phyloP scores from a whole-genome alignment of 192 early-diverging fungal genomes.

The Powellomyces hirtus region DNA sequence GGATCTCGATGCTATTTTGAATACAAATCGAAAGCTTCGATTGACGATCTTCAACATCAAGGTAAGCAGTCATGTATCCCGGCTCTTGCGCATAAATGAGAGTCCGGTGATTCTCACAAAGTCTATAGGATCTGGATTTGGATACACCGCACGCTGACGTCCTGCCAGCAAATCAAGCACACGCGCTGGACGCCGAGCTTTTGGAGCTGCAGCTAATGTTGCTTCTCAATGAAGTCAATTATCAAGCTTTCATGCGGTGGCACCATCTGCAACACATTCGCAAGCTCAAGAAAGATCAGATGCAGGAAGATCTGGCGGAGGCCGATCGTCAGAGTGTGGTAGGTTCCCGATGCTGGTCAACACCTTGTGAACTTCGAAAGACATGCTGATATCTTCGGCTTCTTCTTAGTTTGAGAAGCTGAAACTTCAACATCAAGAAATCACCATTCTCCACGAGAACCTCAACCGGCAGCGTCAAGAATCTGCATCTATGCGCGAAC shows the following conservation, averaged over 20 bases:
- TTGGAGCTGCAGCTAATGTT: slow-evolving; percentile 27
- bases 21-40: slow-evolving; percentile 15
- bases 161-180: neutral
- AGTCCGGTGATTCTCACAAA: too few relatives aligned
- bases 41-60: slow-evolving; percentile 4
- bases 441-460: slow-evolving; percentile 13
- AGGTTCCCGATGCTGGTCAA: neutral
- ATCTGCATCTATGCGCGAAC: slow-evolving; percentile 16
- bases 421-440: slow-evolving; percentile 15
- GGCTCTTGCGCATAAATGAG: too few relatives aligned
- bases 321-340: slow-evolving; percentile 25
- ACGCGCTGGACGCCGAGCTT: neutral
- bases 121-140: too few relatives aligned
- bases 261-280: slow-evolving; percentile 34
- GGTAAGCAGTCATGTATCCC: too few relatives aligned
- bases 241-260: slow-evolving; percentile 35
- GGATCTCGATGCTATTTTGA: slow-evolving; percentile 16
- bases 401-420: slow-evolving; percentile 26
- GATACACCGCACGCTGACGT: too few relatives aligned
- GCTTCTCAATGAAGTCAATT: slow-evolving; percentile 35
- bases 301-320: slow-evolving; percentile 18
- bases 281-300: slow-evolving; percentile 27
- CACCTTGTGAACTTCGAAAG: neutral
- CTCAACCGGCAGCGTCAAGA: slow-evolving; percentile 22
- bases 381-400: neutral